A percentile compares a stretch with the other conserved stretches of the same genome.
phyloP scores from a whole-genome alignment of 73 alveolate species.

The Uronychia setigera region DNA sequence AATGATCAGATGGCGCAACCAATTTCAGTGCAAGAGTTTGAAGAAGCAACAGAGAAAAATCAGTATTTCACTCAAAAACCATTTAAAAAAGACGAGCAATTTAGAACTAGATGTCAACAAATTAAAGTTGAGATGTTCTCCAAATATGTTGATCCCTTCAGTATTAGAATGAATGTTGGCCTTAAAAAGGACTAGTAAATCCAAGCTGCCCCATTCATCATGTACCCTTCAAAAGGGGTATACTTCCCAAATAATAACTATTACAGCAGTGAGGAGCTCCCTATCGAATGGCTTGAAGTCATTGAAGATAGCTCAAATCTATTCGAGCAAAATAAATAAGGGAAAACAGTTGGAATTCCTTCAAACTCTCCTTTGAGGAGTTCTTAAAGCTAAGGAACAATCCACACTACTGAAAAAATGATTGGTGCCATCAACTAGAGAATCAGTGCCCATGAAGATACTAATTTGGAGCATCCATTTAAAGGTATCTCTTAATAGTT shows the following conservation, averaged over 20 bases:
- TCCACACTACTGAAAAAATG: no score
- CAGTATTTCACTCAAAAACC: no score
- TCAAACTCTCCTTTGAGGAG: no score
- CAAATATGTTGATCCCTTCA: background rate
- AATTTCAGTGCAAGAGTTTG: background rate
- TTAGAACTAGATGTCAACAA: background rate
- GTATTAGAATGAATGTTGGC: background rate
- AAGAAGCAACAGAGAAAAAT: background rate
- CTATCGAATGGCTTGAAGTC: conserved; percentile 39
- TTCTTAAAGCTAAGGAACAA: no score
- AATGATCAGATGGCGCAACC: background rate
- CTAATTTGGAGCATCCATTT: no score
- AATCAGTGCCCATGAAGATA: no score
- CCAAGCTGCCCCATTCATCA: background rate
- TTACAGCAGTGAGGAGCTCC: conserved; percentile 23
- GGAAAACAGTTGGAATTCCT: no score
- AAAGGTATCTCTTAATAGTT: no score
- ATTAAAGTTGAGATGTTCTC: background rate
- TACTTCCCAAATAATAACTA: conserved; percentile 10
- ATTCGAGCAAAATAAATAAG: no score
- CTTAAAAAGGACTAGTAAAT: background rate
- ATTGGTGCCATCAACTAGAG: no score
- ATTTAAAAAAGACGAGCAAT: background rate
- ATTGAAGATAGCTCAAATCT: no score
- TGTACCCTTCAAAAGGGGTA: background rate